Evolutionary conservation across 345 rosid species (phyloP).

Genomic region (Brassica nigra): DNA sequence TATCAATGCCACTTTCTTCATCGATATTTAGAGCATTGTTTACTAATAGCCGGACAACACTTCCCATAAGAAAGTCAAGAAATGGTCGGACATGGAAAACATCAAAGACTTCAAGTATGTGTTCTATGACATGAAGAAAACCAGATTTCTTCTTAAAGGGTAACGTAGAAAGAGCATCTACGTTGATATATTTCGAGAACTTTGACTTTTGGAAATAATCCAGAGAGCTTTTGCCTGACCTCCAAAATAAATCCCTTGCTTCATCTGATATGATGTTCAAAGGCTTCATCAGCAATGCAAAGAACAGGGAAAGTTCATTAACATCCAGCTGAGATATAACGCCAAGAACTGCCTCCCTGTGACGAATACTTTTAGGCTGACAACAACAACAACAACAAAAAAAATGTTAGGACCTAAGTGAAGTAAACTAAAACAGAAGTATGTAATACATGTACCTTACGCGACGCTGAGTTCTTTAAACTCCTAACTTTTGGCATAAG

Average conservation of each 20-base stretch:
- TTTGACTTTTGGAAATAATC: constrained; percentile 46
- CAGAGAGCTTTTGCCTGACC: constrained; percentile 34
- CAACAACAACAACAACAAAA: background rate
- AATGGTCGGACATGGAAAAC: constrained; percentile 64
- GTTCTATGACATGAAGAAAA: constrained; percentile 75
- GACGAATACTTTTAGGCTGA: constrained; percentile 64
- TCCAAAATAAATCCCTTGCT: constrained; percentile 48
- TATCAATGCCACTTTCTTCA: constrained; percentile 37
- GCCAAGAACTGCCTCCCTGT: constrained; percentile 72
- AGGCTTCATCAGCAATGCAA: constrained; percentile 69
- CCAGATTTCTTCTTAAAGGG: constrained; percentile 67
- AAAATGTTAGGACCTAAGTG: background rate
- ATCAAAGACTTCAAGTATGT: constrained; percentile 64
- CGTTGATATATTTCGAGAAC: constrained; percentile 51
- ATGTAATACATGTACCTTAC: constrained; percentile 54
- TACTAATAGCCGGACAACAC: constrained; percentile 62
- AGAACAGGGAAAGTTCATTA: constrained; percentile 70
- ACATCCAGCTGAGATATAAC: constrained; percentile 71
- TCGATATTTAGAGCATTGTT: constrained; percentile 51
- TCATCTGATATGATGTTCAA: constrained; percentile 53
- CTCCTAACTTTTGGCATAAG: constrained; percentile 81
- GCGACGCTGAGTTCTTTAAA: constrained; percentile 68
- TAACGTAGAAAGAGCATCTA: constrained; percentile 53
- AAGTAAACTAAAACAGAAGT: constrained; percentile 1
- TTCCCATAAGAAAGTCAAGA: constrained; percentile 74